Conservation (phyloP, 208 protist genomes). For the Trypanosomatidae sp. region DNA sequence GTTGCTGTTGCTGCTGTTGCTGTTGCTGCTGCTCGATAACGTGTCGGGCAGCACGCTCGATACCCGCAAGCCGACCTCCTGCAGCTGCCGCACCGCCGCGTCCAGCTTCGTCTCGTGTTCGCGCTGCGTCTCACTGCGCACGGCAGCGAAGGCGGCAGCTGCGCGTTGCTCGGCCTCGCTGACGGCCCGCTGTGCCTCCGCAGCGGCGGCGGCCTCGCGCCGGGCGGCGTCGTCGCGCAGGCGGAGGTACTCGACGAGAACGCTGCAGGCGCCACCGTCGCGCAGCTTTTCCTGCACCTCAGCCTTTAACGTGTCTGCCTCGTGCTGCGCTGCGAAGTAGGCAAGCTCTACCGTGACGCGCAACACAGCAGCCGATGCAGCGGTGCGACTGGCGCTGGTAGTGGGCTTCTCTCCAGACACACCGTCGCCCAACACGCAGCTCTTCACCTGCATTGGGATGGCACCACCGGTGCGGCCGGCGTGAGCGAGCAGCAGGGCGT, state of each 20-base stretch:
- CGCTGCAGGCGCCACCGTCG: conserved; percentile 5
- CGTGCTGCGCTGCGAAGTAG: conserved; percentile 15
- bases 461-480: conserved; percentile 13
- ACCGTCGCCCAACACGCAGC: conserved; percentile 2
- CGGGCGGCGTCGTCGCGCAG: conserved; percentile 8
- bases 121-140: conserved; percentile 12
- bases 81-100: conserved; percentile 7
- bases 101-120: conserved; percentile 6
- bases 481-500: conserved; percentile 20
- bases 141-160: conserved; percentile 14
- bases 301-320: not conserved
- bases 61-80: conserved; percentile 10
- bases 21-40: too few species aligned
- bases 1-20: not conserved
- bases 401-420: too few species aligned
- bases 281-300: conserved; percentile 16
- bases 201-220: not conserved
- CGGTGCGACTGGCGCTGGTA: too few species aligned
- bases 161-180: conserved; percentile 25
- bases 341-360: conserved; percentile 17
- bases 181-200: conserved; percentile 14
- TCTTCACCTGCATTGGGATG: conserved; percentile 17
- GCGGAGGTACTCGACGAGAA: conserved; percentile 14
- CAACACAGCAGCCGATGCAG: not conserved
- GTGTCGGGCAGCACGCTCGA: conserved; percentile 3